Evolutionary conservation across 306 rosid species (phyloP), one percentile per base, ranked within the genome.

Genomic region (Sechiopsis laciniata): DNA sequence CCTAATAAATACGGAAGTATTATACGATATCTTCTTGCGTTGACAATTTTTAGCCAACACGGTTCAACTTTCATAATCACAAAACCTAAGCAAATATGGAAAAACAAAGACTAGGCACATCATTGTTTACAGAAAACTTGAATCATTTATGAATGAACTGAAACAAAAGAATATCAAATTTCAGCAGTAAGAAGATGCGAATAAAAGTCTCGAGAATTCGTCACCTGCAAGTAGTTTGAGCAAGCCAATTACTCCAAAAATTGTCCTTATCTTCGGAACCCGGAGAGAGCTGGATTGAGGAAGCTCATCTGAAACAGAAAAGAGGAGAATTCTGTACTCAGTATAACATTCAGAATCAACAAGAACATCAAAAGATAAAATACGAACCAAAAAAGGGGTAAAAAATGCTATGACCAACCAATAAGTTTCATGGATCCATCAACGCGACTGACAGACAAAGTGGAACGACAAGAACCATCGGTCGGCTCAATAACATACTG

Each of bases 401-500:
- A 74, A 54, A 55, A 57, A 15, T 11, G 40, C 42, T 37, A 24
- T 51, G 22, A 70, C 90, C 11, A 60, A 91, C 96, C 97, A 59
- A 94, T 86, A 71, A 94, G 91, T 72, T 81, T 88, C 91, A 91
- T 83, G 22, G 97, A 90, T 40, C 95, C 97, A 65, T 94, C 97
- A 10, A 76, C 79, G n/a, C 96, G 86, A 63, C 86, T 85, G 35
- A 93, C 85, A 1, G 92, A 78, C 91, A 89, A 79, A 67, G 87
- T 86, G 53, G 95, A 85, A 78, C 89, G 90, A 71, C 82, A 83
- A 80, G 96, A 87, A 45, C 95, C 99, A 84, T 94, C 99, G 8
- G 96, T 91, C 13, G 99, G 97, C 84, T 94, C 96, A 53, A 91
- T 76, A 62, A 91, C 92, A 77, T 80, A 89, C 85, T 86, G 95